Percentiles rank a stretch among this genome's conserved stretches.
These are phyloP conservation scores for Suillus sp. DNA, from an alignment of 768 basidiomycete genomes.

Conservation along the genomic window DNA sequence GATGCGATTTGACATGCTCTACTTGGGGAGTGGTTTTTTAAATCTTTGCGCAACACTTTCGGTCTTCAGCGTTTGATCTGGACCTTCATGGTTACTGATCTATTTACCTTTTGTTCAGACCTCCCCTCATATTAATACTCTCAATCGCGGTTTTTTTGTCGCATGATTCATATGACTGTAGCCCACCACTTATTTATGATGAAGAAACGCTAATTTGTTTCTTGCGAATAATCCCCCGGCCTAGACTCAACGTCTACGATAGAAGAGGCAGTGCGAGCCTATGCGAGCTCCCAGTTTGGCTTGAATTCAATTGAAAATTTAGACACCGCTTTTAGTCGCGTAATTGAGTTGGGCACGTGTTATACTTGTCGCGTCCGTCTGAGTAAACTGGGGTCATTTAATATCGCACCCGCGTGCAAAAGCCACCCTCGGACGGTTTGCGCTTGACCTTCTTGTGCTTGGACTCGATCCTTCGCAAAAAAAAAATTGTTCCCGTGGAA, in stretches of 20 bases:
- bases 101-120: neutral
- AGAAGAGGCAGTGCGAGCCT: constrained; percentile 1
- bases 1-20: constrained; percentile 42
- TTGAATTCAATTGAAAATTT: constrained; percentile 5
- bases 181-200: neutral
- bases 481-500: constrained; percentile 15
- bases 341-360: neutral
- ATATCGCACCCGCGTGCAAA: neutral
- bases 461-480: neutral
- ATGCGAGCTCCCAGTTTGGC: neutral
- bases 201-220: constrained; percentile 5
- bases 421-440: neutral
- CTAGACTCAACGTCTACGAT: neutral
- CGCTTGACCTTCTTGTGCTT: constrained; percentile 4
- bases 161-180: neutral
- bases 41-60: neutral
- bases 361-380: constrained; percentile 5
- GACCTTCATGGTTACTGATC: neutral
- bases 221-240: neutral
- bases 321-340: neutral
- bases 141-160: neutral
- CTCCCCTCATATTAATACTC: neutral
- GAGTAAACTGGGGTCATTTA: constrained; percentile 2
- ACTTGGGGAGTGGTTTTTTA: neutral
- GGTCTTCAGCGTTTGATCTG: neutral